Percentiles rank a stretch among this genome's conserved stretches.
phyloP scores from a whole-genome alignment of 768 basidiomycete genomes.

The Xerocomellus intermedius region DNA sequence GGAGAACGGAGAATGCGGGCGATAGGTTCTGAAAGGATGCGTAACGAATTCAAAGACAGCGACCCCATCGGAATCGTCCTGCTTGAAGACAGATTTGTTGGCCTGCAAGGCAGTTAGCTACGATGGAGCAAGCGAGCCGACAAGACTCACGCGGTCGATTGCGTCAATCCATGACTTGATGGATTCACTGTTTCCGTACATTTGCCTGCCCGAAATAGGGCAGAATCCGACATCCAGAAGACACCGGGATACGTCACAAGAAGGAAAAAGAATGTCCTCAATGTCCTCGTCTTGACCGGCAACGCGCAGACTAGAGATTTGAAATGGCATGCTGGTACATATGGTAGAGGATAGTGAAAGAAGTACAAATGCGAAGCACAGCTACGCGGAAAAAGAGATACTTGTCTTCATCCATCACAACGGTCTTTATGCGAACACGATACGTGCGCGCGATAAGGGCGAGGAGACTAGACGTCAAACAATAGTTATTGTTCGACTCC shows the following conservation, averaged over 20 bases:
- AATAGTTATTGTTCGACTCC: slow-evolving; percentile 27
- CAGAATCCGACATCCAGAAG: slow-evolving; percentile 6
- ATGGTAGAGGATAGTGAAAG: slow-evolving; percentile 7
- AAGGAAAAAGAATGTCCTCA: slow-evolving; percentile 13
- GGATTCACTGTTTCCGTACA: slow-evolving; percentile 25
- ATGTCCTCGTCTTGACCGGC: slow-evolving; percentile 29
- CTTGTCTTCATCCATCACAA: not conserved
- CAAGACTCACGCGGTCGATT: slow-evolving; percentile 23
- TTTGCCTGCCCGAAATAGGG: slow-evolving; percentile 10
- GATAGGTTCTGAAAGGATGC: slow-evolving; percentile 18
- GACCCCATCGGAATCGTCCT: not conserved
- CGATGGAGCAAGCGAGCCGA: not conserved
- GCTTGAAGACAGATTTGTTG: slow-evolving; percentile 7
- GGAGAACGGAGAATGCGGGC: slow-evolving; percentile 20
- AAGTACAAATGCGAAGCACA: slow-evolving; percentile 26
- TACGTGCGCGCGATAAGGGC: slow-evolving; percentile 4
- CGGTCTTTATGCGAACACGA: slow-evolving; percentile 19
- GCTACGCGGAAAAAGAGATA: slow-evolving; percentile 20
- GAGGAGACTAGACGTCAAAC: slow-evolving; percentile 18
- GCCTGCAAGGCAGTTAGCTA: slow-evolving; percentile 12
- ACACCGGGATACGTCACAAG: slow-evolving; percentile 1
- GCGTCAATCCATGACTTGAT: slow-evolving; percentile 29
- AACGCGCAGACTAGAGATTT: slow-evolving; percentile 19
- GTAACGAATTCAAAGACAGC: slow-evolving; percentile 14
- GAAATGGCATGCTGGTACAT: slow-evolving; percentile 21